Base-by-base conservation (phyloP, 2,329 filamentous ascomycete species). In the Xylariaceae sp. region DNA sequence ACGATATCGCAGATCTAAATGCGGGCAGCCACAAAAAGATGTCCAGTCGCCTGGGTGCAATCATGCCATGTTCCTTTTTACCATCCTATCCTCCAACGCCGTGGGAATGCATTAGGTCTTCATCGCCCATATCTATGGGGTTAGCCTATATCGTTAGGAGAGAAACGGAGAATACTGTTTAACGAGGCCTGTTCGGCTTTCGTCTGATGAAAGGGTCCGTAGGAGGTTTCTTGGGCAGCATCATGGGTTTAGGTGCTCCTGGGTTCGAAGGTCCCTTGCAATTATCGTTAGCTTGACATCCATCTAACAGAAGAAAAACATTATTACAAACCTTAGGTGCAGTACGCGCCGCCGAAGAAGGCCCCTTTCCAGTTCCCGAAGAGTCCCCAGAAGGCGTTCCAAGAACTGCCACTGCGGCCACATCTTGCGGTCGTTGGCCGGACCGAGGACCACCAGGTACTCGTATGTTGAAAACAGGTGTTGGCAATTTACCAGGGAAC, bases 351-450 rank as follows among this genome's bases (percentile, higher is more conserved):
- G 54, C 47, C 8, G 21, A 34, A 36, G 57, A 49, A 19, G 59
- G 56, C 39, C 53, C 42, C 30, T 40, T 57, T 9, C 48, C 40
- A 29, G 56, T 45, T 2, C 57, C 42, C 3, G 57, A 46, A 9
- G 55, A 45, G 15, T 59, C 22, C 13, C 43, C 56, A 1, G 55
- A 43, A 16, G 54, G 50, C 30, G 66, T 62, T 13, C 65, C 64
- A 21, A 68, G 53, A n/a, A 67, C 60, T 12, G 63, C 55, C 64
- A 66, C 67, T 8, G 67, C 66, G 18, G 67, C 57, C 16, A 64
- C 65, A 41, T 68, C 66, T 29, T 63, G 61, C 2, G 66, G 63
- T 30, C 63, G 61, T 29, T 26, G n/a, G n/a, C 26, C 26, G 26
- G 4, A 26, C 18, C 63, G 64, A 37, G 66, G 66, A 19, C 55